phyloP scores from a whole-genome alignment of 108 stramenopile genomes.

The Schizochytrium sp. region DNA sequence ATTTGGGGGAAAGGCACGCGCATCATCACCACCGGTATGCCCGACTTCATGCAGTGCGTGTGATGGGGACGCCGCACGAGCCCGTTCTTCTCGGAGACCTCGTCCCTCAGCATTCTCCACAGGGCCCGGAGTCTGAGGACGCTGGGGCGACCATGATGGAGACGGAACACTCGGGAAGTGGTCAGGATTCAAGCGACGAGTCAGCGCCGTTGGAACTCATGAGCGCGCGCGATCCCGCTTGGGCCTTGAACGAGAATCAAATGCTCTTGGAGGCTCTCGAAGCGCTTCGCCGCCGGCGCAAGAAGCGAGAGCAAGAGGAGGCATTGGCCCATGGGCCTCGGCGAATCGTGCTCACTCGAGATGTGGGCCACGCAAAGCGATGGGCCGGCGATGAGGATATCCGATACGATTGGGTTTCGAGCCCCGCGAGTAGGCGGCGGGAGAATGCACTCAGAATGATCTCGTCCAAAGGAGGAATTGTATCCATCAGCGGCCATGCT shows the following conservation, averaged over 20 bases:
- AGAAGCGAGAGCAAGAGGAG: not conserved
- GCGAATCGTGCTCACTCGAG: not conserved
- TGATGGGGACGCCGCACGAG: not conserved
- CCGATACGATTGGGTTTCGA: not conserved
- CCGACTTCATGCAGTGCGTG: not conserved
- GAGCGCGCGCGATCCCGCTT: not conserved
- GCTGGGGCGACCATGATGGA: not conserved
- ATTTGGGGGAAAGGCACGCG: not conserved
- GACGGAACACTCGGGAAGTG: no score
- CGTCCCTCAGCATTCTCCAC: not conserved
- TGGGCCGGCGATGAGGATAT: not conserved
- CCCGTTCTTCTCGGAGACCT: not conserved
- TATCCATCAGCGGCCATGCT: not conserved
- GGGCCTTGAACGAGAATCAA: not conserved
- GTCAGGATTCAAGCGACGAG: not conserved
- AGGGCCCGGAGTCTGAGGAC: not conserved
- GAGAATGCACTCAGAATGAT: not conserved
- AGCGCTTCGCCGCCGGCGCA: not conserved
- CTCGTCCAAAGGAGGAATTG: not conserved
- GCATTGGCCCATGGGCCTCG: not conserved
- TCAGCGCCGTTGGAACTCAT: not conserved
- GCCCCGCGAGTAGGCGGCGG: not conserved
- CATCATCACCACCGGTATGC: not conserved
- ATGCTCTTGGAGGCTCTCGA: not conserved
- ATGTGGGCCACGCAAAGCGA: not conserved